Evolutionary conservation across 2,329 filamentous ascomycete genomes (phyloP).

Genomic region (Alternaria gansuensis): DNA sequence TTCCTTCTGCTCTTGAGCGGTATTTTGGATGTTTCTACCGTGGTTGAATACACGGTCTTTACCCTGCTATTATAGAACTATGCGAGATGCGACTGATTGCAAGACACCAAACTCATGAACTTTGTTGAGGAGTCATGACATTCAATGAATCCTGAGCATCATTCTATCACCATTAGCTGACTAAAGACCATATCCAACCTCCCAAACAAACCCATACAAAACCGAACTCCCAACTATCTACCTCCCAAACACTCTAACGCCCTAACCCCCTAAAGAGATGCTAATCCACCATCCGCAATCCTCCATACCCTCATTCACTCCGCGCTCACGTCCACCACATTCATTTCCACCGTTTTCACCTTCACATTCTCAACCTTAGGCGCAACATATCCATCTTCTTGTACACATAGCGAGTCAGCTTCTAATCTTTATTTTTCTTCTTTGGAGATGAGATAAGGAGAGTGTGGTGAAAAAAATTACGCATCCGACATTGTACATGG

Average conservation of each 20-base stretch:
- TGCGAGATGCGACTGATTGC: not conserved
- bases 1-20: conserved; percentile 9
- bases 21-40: not conserved
- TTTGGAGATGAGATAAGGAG: not conserved
- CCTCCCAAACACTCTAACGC: not conserved
- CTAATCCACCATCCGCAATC: not conserved
- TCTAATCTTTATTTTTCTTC: not conserved
- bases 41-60: conserved; percentile 4
- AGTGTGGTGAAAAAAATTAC: conserved; percentile 17
- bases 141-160: not conserved
- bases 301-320: not conserved
- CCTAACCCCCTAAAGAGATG: not conserved
- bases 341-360: not conserved
- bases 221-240: not conserved
- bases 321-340: not conserved
- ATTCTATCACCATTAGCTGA: not conserved
- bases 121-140: no score
- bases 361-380: not conserved
- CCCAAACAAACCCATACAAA: not conserved
- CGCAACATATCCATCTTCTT: conserved; percentile 9
- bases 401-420: not conserved
- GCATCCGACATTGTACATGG: conserved; percentile 36
- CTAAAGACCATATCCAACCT: no score
- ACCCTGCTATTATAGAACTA: not conserved
- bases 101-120: no score